Evolutionary conservation across 306 rosid genomes (phyloP), one percentile per base, ranked within the genome.

Genomic region (Prunus campanulata): DNA sequence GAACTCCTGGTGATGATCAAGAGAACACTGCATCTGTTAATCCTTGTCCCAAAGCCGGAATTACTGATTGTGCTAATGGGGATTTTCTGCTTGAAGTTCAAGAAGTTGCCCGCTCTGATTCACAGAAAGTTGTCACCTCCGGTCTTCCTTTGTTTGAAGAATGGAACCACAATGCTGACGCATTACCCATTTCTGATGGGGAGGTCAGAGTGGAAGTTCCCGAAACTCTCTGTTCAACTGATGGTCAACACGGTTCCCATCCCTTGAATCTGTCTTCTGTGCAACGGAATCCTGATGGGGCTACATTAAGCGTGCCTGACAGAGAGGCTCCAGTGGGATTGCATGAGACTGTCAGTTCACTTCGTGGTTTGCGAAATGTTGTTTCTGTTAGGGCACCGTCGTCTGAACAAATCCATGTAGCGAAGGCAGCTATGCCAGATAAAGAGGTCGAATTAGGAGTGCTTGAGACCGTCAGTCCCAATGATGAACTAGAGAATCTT

Each of bases 1-100:
- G 46, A 54, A 22, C 65, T 32, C 72, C 80, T 74, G 54, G 74
- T 89, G 86, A 77, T 35, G 67, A 16, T 79, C 87, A 57, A 70
- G 78, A 47, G 78, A 81, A 57, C 27, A 12, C 71, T 30, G 50
- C 46, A 78, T 74, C 84, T 59, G 13, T 66, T 51, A 66, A 64
- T 67, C 78, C 83, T 62, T 62, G 51, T 65, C 64, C 79, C 78
- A 76, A 72, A 56, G 84, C 35, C 66, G 65, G 18, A 29, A 65
- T 51, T 82, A 71, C 80, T 75, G 82, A 70, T 59, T 80, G 70
- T 72, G 77, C 68, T 57, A 76, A 75, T 44, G 67, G 49, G 15
- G 82, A 74, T 51, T 72, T 70, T 74, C 71, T 49, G 13, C 29
- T 22, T 39, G 76, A 83, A 72, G 83, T 71, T 20, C 27, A 57